Evolutionary conservation across 495 filamentous ascomycete species (phyloP).

Genomic region (Lasiosphaeriaceae sp.): DNA sequence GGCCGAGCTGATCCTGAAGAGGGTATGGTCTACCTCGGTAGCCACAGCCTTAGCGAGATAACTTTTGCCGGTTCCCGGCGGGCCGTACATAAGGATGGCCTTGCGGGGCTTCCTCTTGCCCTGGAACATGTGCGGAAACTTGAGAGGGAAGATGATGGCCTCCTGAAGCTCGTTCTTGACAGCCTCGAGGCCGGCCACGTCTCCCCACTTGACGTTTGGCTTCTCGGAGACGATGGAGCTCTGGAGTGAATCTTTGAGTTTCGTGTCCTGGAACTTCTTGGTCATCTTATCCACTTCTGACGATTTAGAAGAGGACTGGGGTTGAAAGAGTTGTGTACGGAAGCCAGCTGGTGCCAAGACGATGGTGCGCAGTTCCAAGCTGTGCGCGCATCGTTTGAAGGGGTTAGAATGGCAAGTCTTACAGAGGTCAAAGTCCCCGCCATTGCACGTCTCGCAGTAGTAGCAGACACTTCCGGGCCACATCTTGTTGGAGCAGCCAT

Average conservation of each 20-base stretch:
- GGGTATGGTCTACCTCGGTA: conserved; percentile 98
- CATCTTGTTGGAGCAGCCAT: too few species aligned
- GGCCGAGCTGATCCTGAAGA: conserved; percentile 96
- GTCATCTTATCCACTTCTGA: too few species aligned
- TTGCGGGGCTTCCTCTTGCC: conserved; percentile 98
- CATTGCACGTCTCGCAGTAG: too few species aligned
- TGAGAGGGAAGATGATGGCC: conserved; percentile 96
- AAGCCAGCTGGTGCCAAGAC: too few species aligned
- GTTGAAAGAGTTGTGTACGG: too few species aligned
- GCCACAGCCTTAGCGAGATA: conserved; percentile 97
- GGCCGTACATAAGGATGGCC: conserved; percentile 93
- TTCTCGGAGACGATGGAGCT: conserved; percentile 93
- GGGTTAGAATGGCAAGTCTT: too few species aligned
- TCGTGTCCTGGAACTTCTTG: conserved; percentile 31
- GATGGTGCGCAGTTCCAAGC: too few species aligned
- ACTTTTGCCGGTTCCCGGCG: conserved; percentile 94
- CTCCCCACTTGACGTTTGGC: conserved; percentile 94
- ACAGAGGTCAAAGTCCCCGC: too few species aligned
- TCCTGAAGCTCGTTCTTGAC: conserved; percentile 98
- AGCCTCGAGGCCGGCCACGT: conserved; percentile 91
- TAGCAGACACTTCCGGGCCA: too few species aligned
- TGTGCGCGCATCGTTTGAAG: too few species aligned
- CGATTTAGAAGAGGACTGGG: too few species aligned
- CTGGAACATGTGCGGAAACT: conserved; percentile 95
- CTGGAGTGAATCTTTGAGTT: conserved; percentile 80